Percentiles rank a stretch among this genome's conserved stretches.
These are phyloP conservation scores for Phlyctochytrium bullatum DNA, from an alignment of 192 early-diverging fungal species.

Conservation along the genomic window DNA sequence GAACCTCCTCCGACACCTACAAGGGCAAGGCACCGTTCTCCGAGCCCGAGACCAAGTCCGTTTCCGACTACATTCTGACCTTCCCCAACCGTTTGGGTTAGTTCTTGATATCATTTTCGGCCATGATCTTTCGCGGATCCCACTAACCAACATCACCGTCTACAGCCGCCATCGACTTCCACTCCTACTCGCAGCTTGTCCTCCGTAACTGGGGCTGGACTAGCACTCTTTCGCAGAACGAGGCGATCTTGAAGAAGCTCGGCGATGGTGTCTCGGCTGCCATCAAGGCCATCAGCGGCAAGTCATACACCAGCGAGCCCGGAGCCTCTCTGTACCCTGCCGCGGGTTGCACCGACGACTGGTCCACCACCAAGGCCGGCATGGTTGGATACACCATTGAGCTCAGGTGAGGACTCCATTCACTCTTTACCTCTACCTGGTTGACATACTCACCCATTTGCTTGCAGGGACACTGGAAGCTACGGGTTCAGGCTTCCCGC, in stretches of 20 bases:
- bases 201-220: conserved; percentile 26
- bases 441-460: too few relatives aligned
- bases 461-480: conserved; percentile 24
- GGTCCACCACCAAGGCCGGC: conserved; percentile 12
- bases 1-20: conserved; percentile 44
- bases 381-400: conserved; percentile 30
- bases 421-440: too few relatives aligned
- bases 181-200: conserved; percentile 24
- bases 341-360: conserved; percentile 26
- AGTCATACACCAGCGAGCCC: conserved; percentile 12
- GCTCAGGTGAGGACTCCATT: too few relatives aligned
- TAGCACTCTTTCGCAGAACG: conserved; percentile 7
- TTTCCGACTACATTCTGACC: conserved; percentile 33
- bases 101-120: too few relatives aligned
- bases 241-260: conserved; percentile 16
- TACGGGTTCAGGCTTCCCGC: conserved; percentile 29
- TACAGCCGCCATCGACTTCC: conserved; percentile 45
- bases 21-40: conserved; percentile 34
- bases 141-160: too few relatives aligned
- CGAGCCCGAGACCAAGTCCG: conserved; percentile 41
- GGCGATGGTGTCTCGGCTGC: conserved; percentile 17
- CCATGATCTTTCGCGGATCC: too few relatives aligned
- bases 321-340: conserved; percentile 21
- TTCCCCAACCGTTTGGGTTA: conserved; percentile 18
- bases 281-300: not conserved